These are phyloP conservation scores for Entomortierella chlamydospora DNA, from an alignment of 192 early-diverging fungal genomes.

Conservation along the genomic window DNA sequence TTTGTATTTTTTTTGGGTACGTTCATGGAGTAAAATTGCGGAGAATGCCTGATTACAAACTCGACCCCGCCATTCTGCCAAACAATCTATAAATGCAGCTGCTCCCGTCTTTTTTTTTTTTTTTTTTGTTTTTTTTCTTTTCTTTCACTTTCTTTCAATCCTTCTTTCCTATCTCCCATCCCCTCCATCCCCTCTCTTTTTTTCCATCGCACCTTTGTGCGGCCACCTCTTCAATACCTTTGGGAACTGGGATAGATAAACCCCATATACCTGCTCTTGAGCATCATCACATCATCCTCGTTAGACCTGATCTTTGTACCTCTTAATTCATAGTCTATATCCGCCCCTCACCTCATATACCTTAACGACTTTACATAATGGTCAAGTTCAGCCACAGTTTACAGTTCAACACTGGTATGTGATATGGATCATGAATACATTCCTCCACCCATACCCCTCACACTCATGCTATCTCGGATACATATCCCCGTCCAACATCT, in stretches of 20 bases:
- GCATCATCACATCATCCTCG: not conserved
- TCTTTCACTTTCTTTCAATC: constrained; percentile 3
- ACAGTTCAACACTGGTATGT: constrained; percentile 76
- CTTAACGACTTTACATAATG: constrained; percentile 5
- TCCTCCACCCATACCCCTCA: not conserved
- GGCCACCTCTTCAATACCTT: not conserved
- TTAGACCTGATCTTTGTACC: no score
- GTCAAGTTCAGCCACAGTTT: constrained; percentile 90
- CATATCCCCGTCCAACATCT: not conserved
- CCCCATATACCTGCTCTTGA: no score
- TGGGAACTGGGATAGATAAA: not conserved
- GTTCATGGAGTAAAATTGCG: no score
- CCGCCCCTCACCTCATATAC: not conserved
- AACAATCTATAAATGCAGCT: not conserved
- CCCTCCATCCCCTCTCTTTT: not conserved
- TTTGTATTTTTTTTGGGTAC: no score
- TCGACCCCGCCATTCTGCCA: not conserved
- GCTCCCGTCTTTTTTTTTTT: not conserved
- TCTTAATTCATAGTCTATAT: not conserved
- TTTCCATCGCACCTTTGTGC: not conserved
- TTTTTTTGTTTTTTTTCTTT: not conserved
- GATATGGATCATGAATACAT: not conserved
- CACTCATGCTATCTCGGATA: not conserved
- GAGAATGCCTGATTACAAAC: not conserved
- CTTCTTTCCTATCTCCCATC: not conserved